phyloP scores from a whole-genome alignment of 108 stramenopile species.

The Skeletonema tropicum region DNA sequence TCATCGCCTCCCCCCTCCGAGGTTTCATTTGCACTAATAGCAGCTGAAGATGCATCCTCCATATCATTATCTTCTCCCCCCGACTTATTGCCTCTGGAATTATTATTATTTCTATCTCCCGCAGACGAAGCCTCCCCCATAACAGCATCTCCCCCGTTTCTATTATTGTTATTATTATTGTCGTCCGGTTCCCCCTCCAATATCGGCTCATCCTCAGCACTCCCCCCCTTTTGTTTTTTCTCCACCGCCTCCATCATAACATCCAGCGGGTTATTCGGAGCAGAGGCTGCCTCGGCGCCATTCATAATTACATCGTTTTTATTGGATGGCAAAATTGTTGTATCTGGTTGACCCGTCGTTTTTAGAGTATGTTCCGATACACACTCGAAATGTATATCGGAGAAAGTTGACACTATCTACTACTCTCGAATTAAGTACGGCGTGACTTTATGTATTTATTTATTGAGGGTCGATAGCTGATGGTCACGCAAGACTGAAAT shows the following conservation, averaged over 20 bases:
- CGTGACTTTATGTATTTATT: not conserved
- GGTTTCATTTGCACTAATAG: not conserved
- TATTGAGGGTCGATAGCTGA: no score
- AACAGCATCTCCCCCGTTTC: not conserved
- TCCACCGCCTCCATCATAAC: conserved; percentile 4
- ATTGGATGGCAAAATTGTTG: conserved; percentile 1
- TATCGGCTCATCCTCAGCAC: not conserved
- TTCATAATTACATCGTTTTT: conserved; percentile 5
- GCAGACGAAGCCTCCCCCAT: not conserved
- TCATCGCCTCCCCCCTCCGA: conserved; percentile 15
- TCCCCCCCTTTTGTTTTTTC: not conserved
- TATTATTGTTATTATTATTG: not conserved
- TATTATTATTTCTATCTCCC: not conserved
- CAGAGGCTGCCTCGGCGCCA: not conserved
- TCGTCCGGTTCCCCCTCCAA: not conserved
- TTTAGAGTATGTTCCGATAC: not conserved
- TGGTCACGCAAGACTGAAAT: no score
- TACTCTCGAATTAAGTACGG: not conserved
- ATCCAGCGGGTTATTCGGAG: not conserved
- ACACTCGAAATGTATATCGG: conserved; percentile 5
- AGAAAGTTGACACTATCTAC: not conserved
- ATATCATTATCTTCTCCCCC: not conserved
- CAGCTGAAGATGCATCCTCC: not conserved
- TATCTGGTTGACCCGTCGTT: conserved; percentile 9
- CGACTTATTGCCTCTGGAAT: not conserved